Conservation (phyloP, 495 filamentous ascomycete species). For the Annulohypoxylon stygium region DNA sequence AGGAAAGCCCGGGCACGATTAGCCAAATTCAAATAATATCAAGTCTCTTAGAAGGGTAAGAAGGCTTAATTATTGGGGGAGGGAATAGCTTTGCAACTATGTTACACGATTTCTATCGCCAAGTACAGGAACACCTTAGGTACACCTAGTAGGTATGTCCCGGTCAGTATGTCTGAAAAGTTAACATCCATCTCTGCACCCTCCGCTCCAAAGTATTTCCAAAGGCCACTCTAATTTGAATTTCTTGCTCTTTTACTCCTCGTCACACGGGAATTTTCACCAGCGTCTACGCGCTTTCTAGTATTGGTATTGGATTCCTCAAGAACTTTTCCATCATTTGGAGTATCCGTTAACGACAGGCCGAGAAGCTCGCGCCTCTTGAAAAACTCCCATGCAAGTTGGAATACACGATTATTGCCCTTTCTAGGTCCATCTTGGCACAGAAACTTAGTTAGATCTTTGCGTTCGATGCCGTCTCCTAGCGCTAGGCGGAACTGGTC, state of each 20-base stretch:
- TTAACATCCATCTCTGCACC: too few relatives aligned
- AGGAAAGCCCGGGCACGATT: too few relatives aligned
- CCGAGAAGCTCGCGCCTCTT: slow-evolving; percentile 40
- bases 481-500: slow-evolving; percentile 34
- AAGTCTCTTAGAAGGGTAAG: too few relatives aligned
- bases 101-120: too few relatives aligned
- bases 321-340: background rate
- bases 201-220: too few relatives aligned
- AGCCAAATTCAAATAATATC: too few relatives aligned
- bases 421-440: slow-evolving; percentile 15
- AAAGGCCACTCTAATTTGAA: background rate
- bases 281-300: slow-evolving; percentile 13
- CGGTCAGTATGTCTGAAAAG: too few relatives aligned
- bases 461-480: slow-evolving; percentile 2
- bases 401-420: slow-evolving; percentile 14
- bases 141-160: too few relatives aligned
- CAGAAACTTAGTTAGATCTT: slow-evolving; percentile 28
- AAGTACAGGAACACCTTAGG: too few relatives aligned
- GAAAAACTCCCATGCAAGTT: slow-evolving; percentile 44
- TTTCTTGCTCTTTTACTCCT: slow-evolving; percentile 21
- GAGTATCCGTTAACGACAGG: background rate
- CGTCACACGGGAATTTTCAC: background rate
- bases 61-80: too few relatives aligned
- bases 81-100: too few relatives aligned
- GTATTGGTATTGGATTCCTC: slow-evolving; percentile 11